Evolutionary conservation across 2,329 filamentous ascomycete species (phyloP), one percentile per base, ranked within the genome.

Genomic region (Cercospora sp.): DNA sequence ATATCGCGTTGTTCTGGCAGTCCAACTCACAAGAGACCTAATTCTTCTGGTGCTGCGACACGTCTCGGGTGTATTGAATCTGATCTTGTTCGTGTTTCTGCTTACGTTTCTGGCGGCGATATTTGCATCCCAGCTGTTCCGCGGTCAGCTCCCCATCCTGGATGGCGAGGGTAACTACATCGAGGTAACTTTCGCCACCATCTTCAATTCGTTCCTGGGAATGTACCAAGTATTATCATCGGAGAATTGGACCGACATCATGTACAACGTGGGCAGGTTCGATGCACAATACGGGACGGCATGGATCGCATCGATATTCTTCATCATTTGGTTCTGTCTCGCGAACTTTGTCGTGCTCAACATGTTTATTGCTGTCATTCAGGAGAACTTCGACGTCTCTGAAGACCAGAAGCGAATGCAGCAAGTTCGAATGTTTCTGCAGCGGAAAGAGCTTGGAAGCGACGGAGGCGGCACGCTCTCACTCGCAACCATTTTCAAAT

Each of bases 331-430:
- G 95, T 98, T 97, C 80, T 95, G 97, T 66, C 86, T 99, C 53
- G 87, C 93, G 5, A 97, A 96, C 79, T 94, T 98, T 78, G 97
- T 99, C 81, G 87, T 98, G 69, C 83, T 99, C 82, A 99, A 98
- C 78, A 99, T 99, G 95, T 99, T 99, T 84, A 98, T 99, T 91
- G 95, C 95, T 84, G 95, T 99, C 82, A 99, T 99, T 72, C 95
- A 99, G 79, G 95, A 99, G 78, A 99, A 97, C 76, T 99, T 99
- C 78, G 95, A 99, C 80, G 93, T 99, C 28, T 97, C 94, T 3
- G 95, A 99, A 78, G 96, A 99, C 77, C 94, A 98, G 79, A 99
- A 99, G 81, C 93, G 96, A 20, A 82, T 98, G 69, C 93, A 98
- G 78, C 96, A 99, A 80, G 94, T 99, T 69, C 94, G 94, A 76